Percentiles rank a stretch among this genome's conserved stretches.
Conservation (phyloP, 768 basidiomycete genomes). For the Glaciozyma antarctica region DNA sequence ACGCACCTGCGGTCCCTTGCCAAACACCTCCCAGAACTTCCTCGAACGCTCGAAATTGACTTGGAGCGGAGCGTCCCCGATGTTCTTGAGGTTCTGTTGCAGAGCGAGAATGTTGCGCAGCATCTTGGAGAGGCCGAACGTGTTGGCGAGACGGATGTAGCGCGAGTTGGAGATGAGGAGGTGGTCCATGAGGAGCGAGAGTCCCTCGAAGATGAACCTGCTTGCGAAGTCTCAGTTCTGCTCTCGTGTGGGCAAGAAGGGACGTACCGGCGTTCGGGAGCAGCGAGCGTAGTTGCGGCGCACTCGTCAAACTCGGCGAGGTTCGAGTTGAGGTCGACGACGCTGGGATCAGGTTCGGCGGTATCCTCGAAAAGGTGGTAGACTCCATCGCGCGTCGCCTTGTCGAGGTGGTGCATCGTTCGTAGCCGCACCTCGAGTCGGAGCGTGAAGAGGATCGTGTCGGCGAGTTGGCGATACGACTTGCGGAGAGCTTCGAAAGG, state of each 20-base stretch:
- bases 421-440: slow-evolving; percentile 81
- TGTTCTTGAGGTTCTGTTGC: slow-evolving; percentile 80
- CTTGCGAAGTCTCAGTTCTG: neutral
- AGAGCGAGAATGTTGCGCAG: slow-evolving; percentile 78
- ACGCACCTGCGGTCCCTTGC: slow-evolving; percentile 60
- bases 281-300: slow-evolving; percentile 53
- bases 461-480: slow-evolving; percentile 81
- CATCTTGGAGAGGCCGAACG: slow-evolving; percentile 74
- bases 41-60: slow-evolving; percentile 67
- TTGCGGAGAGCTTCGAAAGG: slow-evolving; percentile 83
- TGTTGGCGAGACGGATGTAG: slow-evolving; percentile 58
- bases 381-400: slow-evolving; percentile 70
- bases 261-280: slow-evolving; percentile 58
- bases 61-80: slow-evolving; percentile 50
- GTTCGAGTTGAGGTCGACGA: slow-evolving; percentile 74
- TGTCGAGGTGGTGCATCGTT: slow-evolving; percentile 66
- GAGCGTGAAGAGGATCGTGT: slow-evolving; percentile 75
- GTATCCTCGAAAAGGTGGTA: slow-evolving; percentile 73
- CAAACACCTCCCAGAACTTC: slow-evolving; percentile 72
- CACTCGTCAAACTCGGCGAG: slow-evolving; percentile 66
- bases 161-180: slow-evolving; percentile 66
- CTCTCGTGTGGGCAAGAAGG: neutral
- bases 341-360: slow-evolving; percentile 80
- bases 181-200: slow-evolving; percentile 75
- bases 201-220: slow-evolving; percentile 79